A percentile compares a stretch with the other conserved stretches of the same genome.
phyloP scores from a whole-genome alignment of 202 grass and related monocot genomes.

The Zoysia matrella region DNA sequence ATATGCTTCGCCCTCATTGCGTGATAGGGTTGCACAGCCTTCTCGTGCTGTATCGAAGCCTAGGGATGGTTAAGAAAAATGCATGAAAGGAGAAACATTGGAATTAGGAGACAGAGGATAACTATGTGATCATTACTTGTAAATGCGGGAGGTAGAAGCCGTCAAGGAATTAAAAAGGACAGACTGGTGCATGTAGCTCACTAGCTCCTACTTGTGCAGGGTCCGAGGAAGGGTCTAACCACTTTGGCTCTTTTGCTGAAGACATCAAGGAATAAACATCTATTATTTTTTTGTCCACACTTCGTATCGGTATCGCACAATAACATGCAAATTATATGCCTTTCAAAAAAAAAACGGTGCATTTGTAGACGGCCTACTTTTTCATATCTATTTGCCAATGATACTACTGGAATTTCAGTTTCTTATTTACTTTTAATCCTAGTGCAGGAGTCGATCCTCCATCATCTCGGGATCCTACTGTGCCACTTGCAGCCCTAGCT shows the following conservation, averaged over 20 bases:
- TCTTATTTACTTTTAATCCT: slow-evolving; percentile 71
- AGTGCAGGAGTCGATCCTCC: slow-evolving; percentile 90
- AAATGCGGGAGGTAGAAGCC: too few species aligned
- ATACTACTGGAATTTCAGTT: slow-evolving; percentile 15
- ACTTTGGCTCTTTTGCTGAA: too few species aligned
- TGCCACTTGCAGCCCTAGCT: slow-evolving; percentile 67
- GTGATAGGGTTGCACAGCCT: slow-evolving; percentile 74
- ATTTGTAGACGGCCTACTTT: slow-evolving; percentile 16
- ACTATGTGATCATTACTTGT: too few species aligned
- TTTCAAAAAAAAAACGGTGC: background rate
- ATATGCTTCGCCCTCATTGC: slow-evolving; percentile 82
- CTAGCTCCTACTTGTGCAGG: too few species aligned
- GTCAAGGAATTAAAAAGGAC: too few species aligned
- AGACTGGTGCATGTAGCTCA: too few species aligned
- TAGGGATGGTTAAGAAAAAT: too few species aligned
- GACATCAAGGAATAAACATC: background rate
- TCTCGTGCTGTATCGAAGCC: slow-evolving; percentile 53
- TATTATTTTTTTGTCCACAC: background rate
- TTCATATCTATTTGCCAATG: slow-evolving; percentile 18
- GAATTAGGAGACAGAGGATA: too few species aligned
- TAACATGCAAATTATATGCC: background rate
- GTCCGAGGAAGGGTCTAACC: too few species aligned
- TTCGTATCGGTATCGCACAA: background rate
- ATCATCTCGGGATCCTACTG: slow-evolving; percentile 83
- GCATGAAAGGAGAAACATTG: too few species aligned